Evolutionary conservation across 306 rosid species (phyloP).

Genomic region (Lathyrus sativus): DNA sequence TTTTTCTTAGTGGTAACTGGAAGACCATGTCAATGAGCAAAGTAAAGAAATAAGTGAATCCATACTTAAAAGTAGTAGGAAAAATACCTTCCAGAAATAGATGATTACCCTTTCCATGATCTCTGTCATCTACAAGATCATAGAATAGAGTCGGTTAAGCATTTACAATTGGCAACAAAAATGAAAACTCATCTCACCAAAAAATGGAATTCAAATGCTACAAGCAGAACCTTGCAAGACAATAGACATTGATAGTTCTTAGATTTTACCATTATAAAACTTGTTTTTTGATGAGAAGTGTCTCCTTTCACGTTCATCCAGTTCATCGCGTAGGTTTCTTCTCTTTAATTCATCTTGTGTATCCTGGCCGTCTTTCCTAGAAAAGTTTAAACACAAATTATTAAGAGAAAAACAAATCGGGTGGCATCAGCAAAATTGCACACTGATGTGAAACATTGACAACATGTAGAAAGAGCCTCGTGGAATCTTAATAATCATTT

Average conservation of each 20-base stretch:
- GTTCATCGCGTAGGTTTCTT: slow-evolving; percentile 85
- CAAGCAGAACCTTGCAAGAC: background rate
- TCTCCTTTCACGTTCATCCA: slow-evolving; percentile 89
- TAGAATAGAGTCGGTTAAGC: slow-evolving; percentile 32
- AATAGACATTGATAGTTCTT: slow-evolving; percentile 8
- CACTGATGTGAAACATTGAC: too few relatives aligned
- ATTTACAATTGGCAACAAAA: slow-evolving; percentile 2
- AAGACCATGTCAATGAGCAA: slow-evolving; percentile 2
- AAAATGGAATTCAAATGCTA: slow-evolving; percentile 18
- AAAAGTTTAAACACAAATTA: slow-evolving; percentile 22
- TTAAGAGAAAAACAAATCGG: slow-evolving; percentile 10
- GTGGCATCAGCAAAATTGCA: background rate
- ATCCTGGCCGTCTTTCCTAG: slow-evolving; percentile 90
- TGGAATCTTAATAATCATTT: too few relatives aligned
- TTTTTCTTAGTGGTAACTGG: background rate
- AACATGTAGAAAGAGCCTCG: too few relatives aligned
- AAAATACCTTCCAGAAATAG: slow-evolving; percentile 75
- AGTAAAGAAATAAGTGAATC: slow-evolving; percentile 15
- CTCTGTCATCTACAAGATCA: slow-evolving; percentile 81
- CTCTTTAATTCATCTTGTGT: slow-evolving; percentile 79
- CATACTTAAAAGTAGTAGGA: background rate
- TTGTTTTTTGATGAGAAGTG: slow-evolving; percentile 89
- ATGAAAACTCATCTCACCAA: background rate
- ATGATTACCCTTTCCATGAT: slow-evolving; percentile 73
- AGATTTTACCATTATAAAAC: slow-evolving; percentile 66